Conservation (phyloP, 2,329 filamentous ascomycete species). For the Cordyceps militaris region DNA sequence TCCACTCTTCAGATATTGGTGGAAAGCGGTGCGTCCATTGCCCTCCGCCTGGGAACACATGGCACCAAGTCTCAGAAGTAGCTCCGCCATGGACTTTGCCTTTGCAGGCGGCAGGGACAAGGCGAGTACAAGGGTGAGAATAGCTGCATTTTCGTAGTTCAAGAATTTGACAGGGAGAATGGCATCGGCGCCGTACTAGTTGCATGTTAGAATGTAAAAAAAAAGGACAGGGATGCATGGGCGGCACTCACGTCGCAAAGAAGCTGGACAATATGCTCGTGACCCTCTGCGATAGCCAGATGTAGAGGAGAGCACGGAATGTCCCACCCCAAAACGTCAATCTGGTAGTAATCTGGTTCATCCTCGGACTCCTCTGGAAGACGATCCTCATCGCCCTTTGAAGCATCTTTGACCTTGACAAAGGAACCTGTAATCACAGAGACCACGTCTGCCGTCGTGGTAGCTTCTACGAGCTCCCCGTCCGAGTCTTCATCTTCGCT, state of each 20-base stretch:
- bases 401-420: conserved; percentile 53
- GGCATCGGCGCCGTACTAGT: conserved; percentile 68
- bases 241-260: conserved; percentile 50
- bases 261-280: conserved; percentile 59
- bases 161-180: conserved; percentile 66
- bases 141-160: conserved; percentile 46
- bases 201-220: conserved; percentile 15
- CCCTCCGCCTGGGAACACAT: conserved; percentile 66
- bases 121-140: conserved; percentile 64
- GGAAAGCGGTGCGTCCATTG: conserved; percentile 56
- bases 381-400: conserved; percentile 32
- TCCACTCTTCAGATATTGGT: conserved; percentile 52
- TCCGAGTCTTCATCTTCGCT: conserved; percentile 28
- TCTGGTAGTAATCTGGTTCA: conserved; percentile 72
- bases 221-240: not conserved
- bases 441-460: conserved; percentile 42
- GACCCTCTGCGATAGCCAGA: conserved; percentile 67
- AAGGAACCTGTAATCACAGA: conserved; percentile 64
- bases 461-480: conserved; percentile 38
- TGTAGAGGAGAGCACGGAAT: conserved; percentile 67
- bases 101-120: conserved; percentile 55
- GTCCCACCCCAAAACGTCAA: conserved; percentile 77
- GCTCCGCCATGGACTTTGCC: conserved; percentile 56
- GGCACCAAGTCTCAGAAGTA: conserved; percentile 63
- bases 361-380: conserved; percentile 49